These are phyloP conservation scores for Diaporthe batatas DNA, from an alignment of 2,329 filamentous ascomycete genomes.

Conservation along the genomic window DNA sequence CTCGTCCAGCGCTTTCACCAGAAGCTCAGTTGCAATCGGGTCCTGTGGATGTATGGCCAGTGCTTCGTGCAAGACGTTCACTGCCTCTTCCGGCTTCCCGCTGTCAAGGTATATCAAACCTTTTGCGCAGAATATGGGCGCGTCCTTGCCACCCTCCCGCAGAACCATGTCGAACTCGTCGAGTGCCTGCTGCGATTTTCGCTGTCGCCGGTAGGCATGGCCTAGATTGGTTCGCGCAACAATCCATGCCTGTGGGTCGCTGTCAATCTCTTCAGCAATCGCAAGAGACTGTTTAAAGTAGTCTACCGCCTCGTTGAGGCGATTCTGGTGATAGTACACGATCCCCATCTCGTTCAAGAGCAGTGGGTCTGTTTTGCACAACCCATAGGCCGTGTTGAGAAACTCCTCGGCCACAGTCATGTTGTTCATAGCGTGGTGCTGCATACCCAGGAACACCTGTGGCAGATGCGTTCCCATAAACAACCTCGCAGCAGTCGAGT, in stretches of 20 bases:
- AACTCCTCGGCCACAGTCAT: slow-evolving; percentile 95
- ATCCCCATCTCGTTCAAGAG: slow-evolving; percentile 96
- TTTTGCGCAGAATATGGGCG: slow-evolving; percentile 83
- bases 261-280: slow-evolving; percentile 84
- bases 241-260: slow-evolving; percentile 85
- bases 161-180: slow-evolving; percentile 89
- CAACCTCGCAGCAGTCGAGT: slow-evolving; percentile 91
- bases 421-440: slow-evolving; percentile 96
- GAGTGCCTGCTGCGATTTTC: slow-evolving; percentile 78
- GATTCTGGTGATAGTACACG: slow-evolving; percentile 93
- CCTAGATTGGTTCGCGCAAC: slow-evolving; percentile 89
- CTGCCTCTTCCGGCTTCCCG: slow-evolving; percentile 80
- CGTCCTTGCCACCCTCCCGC: slow-evolving; percentile 83
- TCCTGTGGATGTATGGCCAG: slow-evolving; percentile 84
- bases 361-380: slow-evolving; percentile 88
- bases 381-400: slow-evolving; percentile 85
- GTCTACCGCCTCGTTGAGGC: slow-evolving; percentile 79
- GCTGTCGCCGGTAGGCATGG: slow-evolving; percentile 83
- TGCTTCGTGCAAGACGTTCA: slow-evolving; percentile 86
- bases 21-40: slow-evolving; percentile 82
- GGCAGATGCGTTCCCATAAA: slow-evolving; percentile 98
- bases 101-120: slow-evolving; percentile 87
- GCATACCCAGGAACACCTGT: slow-evolving; percentile 97
- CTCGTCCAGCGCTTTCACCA: slow-evolving; percentile 78
- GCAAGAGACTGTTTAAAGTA: slow-evolving; percentile 84